Percentiles rank a stretch among this genome's conserved stretches.
Evolutionary conservation across 2,329 filamentous ascomycete genomes (phyloP).

Genomic region (Diaporthe batatas): DNA sequence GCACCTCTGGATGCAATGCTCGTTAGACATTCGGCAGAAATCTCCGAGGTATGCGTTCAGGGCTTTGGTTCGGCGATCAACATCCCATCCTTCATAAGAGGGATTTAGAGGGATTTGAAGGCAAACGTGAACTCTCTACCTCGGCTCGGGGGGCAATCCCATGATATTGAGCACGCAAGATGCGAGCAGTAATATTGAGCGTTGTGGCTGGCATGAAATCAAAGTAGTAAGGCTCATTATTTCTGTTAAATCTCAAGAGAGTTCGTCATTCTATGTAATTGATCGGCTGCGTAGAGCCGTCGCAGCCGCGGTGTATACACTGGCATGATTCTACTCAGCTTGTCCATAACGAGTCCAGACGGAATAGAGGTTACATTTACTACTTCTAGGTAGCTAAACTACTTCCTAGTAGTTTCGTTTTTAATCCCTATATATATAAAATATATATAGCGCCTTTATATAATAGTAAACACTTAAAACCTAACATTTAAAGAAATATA

Average conservation of each 20-base stretch:
- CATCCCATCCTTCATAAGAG: not conserved
- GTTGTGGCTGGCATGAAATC: not conserved
- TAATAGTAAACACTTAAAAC: too few species aligned
- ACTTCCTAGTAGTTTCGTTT: too few species aligned
- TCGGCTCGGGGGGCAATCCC: not conserved
- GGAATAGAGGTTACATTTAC: too few species aligned
- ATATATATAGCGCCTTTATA: too few species aligned
- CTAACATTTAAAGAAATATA: too few species aligned
- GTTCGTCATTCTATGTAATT: too few species aligned
- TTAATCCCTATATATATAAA: too few species aligned
- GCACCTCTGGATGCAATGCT: not conserved
- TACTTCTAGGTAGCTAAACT: too few species aligned
- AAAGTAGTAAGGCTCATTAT: not conserved
- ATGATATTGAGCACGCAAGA: not conserved
- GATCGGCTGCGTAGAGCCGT: not conserved
- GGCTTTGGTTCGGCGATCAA: not conserved
- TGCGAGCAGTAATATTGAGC: not conserved
- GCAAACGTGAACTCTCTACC: too few species aligned
- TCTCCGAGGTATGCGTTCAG: not conserved
- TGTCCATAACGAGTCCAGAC: not conserved
- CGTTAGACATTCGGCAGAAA: not conserved
- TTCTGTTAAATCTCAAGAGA: too few species aligned
- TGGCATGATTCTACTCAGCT: not conserved
- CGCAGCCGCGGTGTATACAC: not conserved
- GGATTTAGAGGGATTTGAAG: not conserved